Conservation (phyloP, 2,329 filamentous ascomycete species). For the Magnaporthiopsis poae region DNA sequence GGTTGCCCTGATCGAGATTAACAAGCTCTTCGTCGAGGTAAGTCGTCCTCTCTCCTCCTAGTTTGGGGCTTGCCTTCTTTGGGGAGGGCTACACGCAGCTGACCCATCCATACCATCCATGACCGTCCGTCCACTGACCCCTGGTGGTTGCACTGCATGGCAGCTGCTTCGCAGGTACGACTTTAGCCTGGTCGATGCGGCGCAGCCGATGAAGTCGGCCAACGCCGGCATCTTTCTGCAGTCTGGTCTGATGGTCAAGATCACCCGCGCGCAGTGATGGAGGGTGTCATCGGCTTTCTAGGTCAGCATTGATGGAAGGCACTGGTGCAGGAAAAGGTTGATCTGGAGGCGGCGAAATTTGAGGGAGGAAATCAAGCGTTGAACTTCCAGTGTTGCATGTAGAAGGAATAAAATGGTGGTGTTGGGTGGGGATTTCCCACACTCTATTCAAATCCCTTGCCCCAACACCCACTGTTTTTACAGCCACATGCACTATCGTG, state of each 20-base stretch:
- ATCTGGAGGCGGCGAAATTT: not conserved
- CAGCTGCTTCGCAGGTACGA: slow-evolving; percentile 18
- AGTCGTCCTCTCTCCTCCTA: not conserved
- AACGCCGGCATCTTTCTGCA: slow-evolving; percentile 21
- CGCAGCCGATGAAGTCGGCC: slow-evolving; percentile 17
- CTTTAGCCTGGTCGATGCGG: slow-evolving; percentile 17
- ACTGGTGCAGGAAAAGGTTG: not conserved
- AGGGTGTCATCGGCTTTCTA: not conserved
- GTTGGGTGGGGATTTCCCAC: too few relatives aligned
- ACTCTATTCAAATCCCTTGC: too few relatives aligned
- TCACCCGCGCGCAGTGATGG: slow-evolving; percentile 14
- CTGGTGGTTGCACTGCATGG: not conserved
- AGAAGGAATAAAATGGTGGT: not conserved
- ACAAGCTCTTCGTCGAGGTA: slow-evolving; percentile 24
- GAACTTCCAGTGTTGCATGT: not conserved
- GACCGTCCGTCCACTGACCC: not conserved
- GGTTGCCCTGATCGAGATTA: slow-evolving; percentile 33
- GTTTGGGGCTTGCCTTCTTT: not conserved
- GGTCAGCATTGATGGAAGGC: not conserved
- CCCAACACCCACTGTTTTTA: too few relatives aligned
- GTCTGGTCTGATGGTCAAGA: slow-evolving; percentile 19
- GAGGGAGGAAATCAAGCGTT: not conserved
- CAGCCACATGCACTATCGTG: too few relatives aligned
- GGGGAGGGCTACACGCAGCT: not conserved
- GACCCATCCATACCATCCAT: not conserved